These are phyloP conservation scores for Verticillium longisporum DNA, from an alignment of 2,329 filamentous ascomycete species.

Conservation along the genomic window DNA sequence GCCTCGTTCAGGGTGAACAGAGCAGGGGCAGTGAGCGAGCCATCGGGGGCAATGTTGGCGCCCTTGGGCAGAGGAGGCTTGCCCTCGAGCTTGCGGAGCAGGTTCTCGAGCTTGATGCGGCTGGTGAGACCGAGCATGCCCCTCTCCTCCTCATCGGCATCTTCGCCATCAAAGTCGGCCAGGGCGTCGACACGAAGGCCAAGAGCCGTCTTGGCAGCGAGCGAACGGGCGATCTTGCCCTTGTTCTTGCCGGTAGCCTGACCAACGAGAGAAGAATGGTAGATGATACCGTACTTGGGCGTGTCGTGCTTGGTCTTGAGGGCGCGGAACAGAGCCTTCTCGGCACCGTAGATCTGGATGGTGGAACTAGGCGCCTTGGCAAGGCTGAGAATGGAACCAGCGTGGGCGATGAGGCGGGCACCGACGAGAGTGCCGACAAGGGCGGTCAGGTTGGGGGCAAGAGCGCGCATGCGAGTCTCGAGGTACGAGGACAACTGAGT, in stretches of 20 bases:
- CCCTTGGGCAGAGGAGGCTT: slow-evolving; percentile 78
- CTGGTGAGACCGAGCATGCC: slow-evolving; percentile 69
- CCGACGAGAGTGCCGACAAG: slow-evolving; percentile 91
- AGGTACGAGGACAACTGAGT: slow-evolving; percentile 83
- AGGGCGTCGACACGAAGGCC: slow-evolving; percentile 87
- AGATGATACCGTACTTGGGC: slow-evolving; percentile 94
- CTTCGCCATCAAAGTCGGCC: slow-evolving; percentile 53
- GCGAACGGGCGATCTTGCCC: slow-evolving; percentile 96
- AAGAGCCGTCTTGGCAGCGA: slow-evolving; percentile 88
- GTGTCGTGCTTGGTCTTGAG: slow-evolving; percentile 99
- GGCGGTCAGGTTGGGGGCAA: slow-evolving; percentile 90
- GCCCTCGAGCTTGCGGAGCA: slow-evolving; percentile 74
- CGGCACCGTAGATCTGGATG: slow-evolving; percentile 95
- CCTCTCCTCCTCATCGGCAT: slow-evolving; percentile 83
- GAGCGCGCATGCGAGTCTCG: slow-evolving; percentile 88
- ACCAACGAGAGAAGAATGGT: slow-evolving; percentile 87
- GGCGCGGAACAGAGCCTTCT: slow-evolving; percentile 97
- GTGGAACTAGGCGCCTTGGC: slow-evolving; percentile 94
- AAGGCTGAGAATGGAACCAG: slow-evolving; percentile 88
- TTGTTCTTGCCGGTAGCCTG: slow-evolving; percentile 98
- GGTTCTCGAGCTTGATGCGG: slow-evolving; percentile 68
- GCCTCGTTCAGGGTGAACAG: slow-evolving; percentile 93
- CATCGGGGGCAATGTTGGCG: slow-evolving; percentile 67
- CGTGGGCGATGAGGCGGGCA: slow-evolving; percentile 88
- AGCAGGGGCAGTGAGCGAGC: slow-evolving; percentile 53